Percentiles rank a stretch among this genome's conserved stretches.
phyloP scores from a whole-genome alignment of 2,329 filamentous ascomycete species.

The Monosporascus sp. region DNA sequence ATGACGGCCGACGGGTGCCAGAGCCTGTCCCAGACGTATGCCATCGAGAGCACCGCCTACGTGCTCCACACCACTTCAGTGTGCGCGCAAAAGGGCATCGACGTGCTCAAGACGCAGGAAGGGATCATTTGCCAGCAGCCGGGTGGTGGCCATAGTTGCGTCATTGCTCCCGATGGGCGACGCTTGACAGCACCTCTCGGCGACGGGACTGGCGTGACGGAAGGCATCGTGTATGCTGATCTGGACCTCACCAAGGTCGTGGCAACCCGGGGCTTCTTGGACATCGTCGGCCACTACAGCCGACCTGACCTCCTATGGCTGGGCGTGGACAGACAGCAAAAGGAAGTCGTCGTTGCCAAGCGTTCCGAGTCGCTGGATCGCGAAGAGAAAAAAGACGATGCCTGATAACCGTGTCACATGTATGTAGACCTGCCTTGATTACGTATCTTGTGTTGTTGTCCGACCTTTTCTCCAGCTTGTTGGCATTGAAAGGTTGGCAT shows the following conservation, averaged over 20 bases:
- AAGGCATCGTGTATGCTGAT: conserved; percentile 43
- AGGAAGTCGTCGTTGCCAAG: conserved; percentile 10
- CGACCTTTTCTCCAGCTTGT: too few species aligned
- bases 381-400: too few species aligned
- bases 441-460: too few species aligned
- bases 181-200: conserved; percentile 31
- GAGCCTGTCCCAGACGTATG: conserved; percentile 46
- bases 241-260: conserved; percentile 37
- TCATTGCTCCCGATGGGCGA: conserved; percentile 47
- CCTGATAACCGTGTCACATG: too few species aligned
- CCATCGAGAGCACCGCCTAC: conserved; percentile 49
- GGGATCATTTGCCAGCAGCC: conserved; percentile 33
- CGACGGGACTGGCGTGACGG: conserved; percentile 28
- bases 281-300: conserved; percentile 43
- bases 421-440: too few species aligned
- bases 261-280: conserved; percentile 35
- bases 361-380: too few species aligned
- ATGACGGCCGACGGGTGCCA: conserved; percentile 32
- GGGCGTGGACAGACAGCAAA: conserved; percentile 23
- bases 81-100: conserved; percentile 37
- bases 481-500: too few species aligned
- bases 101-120: conserved; percentile 34
- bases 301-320: conserved; percentile 47
- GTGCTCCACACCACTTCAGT: conserved; percentile 49
- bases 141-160: conserved; percentile 38